A percentile compares a stretch with the other conserved stretches of the same genome.
Conservation (phyloP, 352 stramenopile species). For the Phytophthora citricola region DNA sequence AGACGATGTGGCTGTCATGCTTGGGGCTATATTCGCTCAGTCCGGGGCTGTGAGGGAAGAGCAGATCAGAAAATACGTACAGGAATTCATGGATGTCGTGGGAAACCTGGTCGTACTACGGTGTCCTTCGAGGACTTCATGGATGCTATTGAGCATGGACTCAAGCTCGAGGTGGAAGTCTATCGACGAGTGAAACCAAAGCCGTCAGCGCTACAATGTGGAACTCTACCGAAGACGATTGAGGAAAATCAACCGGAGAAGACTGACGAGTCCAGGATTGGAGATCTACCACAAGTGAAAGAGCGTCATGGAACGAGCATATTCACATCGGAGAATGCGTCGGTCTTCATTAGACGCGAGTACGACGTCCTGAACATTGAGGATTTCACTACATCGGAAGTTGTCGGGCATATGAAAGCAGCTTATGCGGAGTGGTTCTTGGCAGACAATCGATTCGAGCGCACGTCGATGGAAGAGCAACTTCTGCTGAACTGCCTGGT, state of each 20-base stretch:
- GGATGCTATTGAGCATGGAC: constrained; percentile 71
- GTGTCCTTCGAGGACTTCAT: constrained; percentile 88
- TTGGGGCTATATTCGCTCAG: constrained; percentile 82
- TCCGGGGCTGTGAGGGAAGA: constrained; percentile 75
- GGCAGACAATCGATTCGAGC: constrained; percentile 35
- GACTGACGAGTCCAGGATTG: background rate
- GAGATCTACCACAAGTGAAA: background rate
- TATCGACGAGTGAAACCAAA: constrained; percentile 38
- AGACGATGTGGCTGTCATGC: constrained; percentile 77
- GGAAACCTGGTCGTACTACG: constrained; percentile 67
- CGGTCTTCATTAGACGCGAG: constrained; percentile 38
- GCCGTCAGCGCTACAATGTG: background rate
- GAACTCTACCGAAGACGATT: background rate
- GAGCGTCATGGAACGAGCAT: constrained; percentile 12
- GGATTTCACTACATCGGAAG: constrained; percentile 41
- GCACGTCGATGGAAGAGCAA: constrained; percentile 48
- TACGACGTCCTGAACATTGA: constrained; percentile 52
- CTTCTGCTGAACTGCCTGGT: constrained; percentile 42
- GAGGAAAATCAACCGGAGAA: background rate
- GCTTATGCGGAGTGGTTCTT: constrained; percentile 43
- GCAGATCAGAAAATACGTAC: constrained; percentile 75
- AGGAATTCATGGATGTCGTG: constrained; percentile 78
- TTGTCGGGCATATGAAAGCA: constrained; percentile 39
- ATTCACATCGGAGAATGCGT: constrained; percentile 19
- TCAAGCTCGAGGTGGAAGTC: constrained; percentile 83